These are phyloP conservation scores for Mortierella sp. DNA, from an alignment of 371 early-diverging fungal species.

Conservation along the genomic window DNA sequence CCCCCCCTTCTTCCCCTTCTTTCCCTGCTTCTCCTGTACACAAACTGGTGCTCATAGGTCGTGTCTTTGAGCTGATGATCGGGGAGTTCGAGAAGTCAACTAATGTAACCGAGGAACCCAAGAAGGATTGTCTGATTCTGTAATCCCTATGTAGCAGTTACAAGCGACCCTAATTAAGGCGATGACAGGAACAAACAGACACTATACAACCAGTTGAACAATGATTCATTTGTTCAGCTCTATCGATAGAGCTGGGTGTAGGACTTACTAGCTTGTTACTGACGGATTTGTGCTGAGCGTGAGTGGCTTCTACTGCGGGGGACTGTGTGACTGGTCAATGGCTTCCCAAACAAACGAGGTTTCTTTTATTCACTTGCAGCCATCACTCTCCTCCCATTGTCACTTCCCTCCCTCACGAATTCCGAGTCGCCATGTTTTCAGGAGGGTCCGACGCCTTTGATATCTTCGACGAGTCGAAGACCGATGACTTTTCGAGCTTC, in stretches of 20 bases:
- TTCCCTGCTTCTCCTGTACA: no score
- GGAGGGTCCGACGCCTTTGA: conserved; percentile 43
- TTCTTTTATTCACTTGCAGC: background rate
- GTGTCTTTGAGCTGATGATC: conserved; percentile 76
- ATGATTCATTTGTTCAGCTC: no score
- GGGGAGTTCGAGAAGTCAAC: conserved; percentile 75
- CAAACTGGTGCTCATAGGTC: conserved; percentile 58
- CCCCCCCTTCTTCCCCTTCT: no score
- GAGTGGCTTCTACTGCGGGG: no score
- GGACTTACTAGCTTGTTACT: no score
- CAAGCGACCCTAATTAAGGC: background rate
- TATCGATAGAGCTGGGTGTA: no score
- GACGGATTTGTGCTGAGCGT: no score
- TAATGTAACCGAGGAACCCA: conserved; percentile 68
- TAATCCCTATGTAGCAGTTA: conserved; percentile 21
- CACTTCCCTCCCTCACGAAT: background rate
- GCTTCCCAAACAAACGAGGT: background rate
- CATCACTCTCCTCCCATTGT: background rate
- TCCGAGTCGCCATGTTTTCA: conserved; percentile 30
- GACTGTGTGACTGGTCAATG: no score
- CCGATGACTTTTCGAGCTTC: conserved; percentile 41
- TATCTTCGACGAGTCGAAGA: conserved; percentile 40
- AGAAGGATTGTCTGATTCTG: conserved; percentile 62
- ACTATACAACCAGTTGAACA: no score
- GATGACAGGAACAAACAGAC: no score